Conservation (phyloP, 495 filamentous ascomycete genomes). For the Xylaria intraflava region DNA sequence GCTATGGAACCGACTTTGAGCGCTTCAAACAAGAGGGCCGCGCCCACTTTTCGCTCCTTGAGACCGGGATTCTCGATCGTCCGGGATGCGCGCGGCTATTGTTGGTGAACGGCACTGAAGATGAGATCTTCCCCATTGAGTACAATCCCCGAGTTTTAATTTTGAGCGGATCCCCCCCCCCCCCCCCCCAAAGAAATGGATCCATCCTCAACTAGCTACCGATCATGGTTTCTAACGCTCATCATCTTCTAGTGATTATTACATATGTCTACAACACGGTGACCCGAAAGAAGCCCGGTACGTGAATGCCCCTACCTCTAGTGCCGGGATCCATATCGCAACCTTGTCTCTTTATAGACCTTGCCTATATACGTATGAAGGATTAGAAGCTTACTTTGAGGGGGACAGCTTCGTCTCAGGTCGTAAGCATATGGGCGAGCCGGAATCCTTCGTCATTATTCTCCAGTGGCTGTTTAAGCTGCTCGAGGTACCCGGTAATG, state of each 20-base stretch:
- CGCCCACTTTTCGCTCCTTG: slow-evolving; percentile 59
- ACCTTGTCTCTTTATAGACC: no score
- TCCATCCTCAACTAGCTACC: no score
- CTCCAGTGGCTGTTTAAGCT: slow-evolving; percentile 18
- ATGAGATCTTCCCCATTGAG: slow-evolving; percentile 68
- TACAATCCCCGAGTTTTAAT: no score
- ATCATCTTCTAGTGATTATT: no score
- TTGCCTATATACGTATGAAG: not conserved
- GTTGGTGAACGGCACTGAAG: slow-evolving; percentile 60
- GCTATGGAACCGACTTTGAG: slow-evolving; percentile 46
- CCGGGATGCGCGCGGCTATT: slow-evolving; percentile 51
- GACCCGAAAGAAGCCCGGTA: slow-evolving; percentile 56
- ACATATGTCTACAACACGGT: slow-evolving; percentile 52
- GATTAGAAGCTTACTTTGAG: not conserved
- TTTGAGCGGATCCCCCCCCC: no score
- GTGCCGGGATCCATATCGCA: no score
- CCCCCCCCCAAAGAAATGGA: no score
- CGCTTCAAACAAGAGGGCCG: slow-evolving; percentile 52
- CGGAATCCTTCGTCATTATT: slow-evolving; percentile 9
- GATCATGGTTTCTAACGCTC: no score
- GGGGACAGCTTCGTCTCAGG: slow-evolving; percentile 8
- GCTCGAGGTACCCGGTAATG: slow-evolving; percentile 14
- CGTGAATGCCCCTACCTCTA: no score
- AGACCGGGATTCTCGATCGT: slow-evolving; percentile 56
- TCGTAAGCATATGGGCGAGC: slow-evolving; percentile 19